Conservation (phyloP, 163 green algal genomes). For the Prototheca cutis region DNA sequence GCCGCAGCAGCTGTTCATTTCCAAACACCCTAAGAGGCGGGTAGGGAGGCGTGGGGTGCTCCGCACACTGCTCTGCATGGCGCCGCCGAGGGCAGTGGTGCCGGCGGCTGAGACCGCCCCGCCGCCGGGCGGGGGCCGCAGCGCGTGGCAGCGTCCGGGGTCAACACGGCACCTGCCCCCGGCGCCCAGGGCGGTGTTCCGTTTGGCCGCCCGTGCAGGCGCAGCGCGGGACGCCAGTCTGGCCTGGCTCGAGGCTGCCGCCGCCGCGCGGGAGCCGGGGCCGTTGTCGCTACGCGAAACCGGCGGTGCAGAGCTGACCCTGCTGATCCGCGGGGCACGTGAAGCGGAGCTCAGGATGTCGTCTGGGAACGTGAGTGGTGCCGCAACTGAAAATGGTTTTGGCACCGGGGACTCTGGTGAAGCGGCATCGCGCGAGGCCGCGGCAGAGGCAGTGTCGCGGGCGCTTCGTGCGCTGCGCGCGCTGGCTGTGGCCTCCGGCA, state of each 20-base stretch:
- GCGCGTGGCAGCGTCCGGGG: not conserved
- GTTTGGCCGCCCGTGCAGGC: slow-evolving; percentile 8
- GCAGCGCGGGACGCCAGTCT: slow-evolving; percentile 17
- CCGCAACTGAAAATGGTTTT: not conserved
- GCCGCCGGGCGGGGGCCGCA: not conserved
- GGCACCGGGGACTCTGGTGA: not conserved
- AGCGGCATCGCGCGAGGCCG: not conserved
- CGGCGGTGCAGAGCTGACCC: slow-evolving; percentile 22
- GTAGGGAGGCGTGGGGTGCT: not conserved
- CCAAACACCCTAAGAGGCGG: slow-evolving; percentile 27
- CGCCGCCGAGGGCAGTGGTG: not conserved
- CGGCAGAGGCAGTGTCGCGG: slow-evolving; percentile 11
- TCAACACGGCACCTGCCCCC: slow-evolving; percentile 6
- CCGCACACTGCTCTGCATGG: slow-evolving; percentile 4
- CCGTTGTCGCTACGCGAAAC: slow-evolving; percentile 17
- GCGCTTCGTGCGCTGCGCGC: slow-evolving; percentile 21
- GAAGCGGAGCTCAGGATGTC: too few relatives aligned
- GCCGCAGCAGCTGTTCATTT: slow-evolving; percentile 57
- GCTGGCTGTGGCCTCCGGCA: slow-evolving; percentile 16
- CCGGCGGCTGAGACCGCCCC: not conserved
- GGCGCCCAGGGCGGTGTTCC: slow-evolving; percentile 19
- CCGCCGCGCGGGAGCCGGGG: slow-evolving; percentile 17
- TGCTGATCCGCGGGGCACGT: slow-evolving; percentile 18
- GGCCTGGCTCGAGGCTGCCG: slow-evolving; percentile 28
- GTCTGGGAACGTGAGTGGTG: too few relatives aligned